Conservation (phyloP, 2,329 filamentous ascomycete species). For the Penicillium sp. region DNA sequence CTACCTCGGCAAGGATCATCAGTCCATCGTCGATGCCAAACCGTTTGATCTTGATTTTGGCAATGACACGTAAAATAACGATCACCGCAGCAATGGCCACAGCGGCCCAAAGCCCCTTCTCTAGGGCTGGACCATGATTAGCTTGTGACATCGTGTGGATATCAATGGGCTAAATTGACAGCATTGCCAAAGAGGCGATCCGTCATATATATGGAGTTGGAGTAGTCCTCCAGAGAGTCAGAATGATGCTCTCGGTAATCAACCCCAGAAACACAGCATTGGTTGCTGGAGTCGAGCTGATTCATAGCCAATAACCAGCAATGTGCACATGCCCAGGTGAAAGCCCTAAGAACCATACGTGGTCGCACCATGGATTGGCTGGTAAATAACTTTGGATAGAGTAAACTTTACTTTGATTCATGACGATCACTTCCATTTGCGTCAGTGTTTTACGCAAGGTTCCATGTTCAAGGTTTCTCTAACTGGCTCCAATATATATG, state of each 20-base stretch:
- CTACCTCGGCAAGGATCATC: constrained; percentile 30
- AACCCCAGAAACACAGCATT: too few species aligned
- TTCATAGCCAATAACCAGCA: neutral
- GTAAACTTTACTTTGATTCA: neutral
- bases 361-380: neutral
- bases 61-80: constrained; percentile 26
- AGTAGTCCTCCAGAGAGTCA: neutral
- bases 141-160: constrained; percentile 2
- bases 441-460: neutral
- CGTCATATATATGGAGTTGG: neutral
- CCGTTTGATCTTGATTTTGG: constrained; percentile 31
- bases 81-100: constrained; percentile 27
- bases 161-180: neutral
- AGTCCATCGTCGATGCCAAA: constrained; percentile 30
- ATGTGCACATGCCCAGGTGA: neutral
- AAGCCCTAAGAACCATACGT: neutral
- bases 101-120: constrained; percentile 29
- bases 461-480: too few species aligned
- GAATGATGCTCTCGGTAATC: neutral
- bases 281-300: neutral
- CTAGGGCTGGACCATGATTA: constrained; percentile 22
- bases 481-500: neutral
- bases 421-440: neutral
- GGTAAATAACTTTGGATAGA: neutral
- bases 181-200: neutral